These are phyloP conservation scores for Xanthoceras sorbifolium DNA, from an alignment of 345 rosid genomes.

Conservation along the genomic window DNA sequence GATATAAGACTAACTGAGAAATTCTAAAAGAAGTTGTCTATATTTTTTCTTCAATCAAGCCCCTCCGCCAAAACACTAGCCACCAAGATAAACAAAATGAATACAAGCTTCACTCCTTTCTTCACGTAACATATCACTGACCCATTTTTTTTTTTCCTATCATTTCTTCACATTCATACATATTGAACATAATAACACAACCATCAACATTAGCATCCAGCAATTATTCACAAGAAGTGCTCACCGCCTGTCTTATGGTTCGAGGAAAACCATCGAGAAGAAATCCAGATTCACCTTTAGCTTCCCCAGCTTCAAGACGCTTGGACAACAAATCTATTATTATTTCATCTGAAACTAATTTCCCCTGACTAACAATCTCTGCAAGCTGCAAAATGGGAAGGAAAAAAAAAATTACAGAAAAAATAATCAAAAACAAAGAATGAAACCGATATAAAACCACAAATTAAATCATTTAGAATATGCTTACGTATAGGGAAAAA, in stretches of 20 bases:
- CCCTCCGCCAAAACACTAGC: neutral
- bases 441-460: neutral
- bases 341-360: constrained; percentile 87
- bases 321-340: constrained; percentile 76
- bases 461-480: neutral
- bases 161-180: neutral
- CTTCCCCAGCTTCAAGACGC: constrained; percentile 72
- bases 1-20: neutral
- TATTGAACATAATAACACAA: neutral
- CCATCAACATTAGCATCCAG: constrained; percentile 2
- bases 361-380: constrained; percentile 82
- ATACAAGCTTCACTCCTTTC: neutral
- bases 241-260: constrained; percentile 90
- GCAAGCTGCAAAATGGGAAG: constrained; percentile 55
- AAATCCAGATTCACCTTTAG: constrained; percentile 87
- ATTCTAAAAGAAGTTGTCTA: neutral
- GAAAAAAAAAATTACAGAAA: neutral
- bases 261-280: constrained; percentile 99
- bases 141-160: neutral
- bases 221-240: constrained; percentile 29
- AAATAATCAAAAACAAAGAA: neutral
- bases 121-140: neutral
- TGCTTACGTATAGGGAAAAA: neutral
- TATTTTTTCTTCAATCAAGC: neutral
- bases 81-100: neutral